Conservation (phyloP, 331 rosid species). For the Quercus lobata region DNA sequence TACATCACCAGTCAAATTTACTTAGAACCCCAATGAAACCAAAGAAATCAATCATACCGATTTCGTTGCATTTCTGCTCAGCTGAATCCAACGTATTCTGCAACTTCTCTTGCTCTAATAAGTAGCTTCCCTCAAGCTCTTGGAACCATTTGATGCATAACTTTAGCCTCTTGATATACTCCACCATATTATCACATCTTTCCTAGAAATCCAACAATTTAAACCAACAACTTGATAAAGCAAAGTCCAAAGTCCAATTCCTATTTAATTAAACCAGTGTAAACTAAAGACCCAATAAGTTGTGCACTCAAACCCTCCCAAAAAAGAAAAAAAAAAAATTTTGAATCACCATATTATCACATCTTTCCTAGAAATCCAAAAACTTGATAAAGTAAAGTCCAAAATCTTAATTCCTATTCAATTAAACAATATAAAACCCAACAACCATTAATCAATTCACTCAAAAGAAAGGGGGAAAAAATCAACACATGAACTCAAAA, state of each 20-base stretch:
- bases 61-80: constrained; percentile 63
- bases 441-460: not conserved
- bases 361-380: constrained; percentile 70
- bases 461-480: not conserved
- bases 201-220: constrained; percentile 47
- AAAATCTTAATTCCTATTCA: not conserved
- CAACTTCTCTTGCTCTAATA: constrained; percentile 72
- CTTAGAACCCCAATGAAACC: not conserved
- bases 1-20: constrained; percentile 7
- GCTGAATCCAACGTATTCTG: constrained; percentile 61
- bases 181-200: constrained; percentile 90
- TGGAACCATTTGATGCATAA: constrained; percentile 95
- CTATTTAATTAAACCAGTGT: constrained; percentile 1
- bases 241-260: not conserved
- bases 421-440: not conserved
- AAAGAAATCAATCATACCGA: constrained; percentile 39
- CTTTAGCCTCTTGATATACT: constrained; percentile 87
- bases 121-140: constrained; percentile 80
- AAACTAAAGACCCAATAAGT: not conserved
- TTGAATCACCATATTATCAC: constrained; percentile 60
- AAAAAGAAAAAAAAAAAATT: not conserved
- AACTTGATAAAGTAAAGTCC: not conserved
- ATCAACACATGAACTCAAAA: constrained; percentile 14
- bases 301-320: not conserved
- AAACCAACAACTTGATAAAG: not conserved